Percentiles rank a stretch among this genome's conserved stretches.
phyloP scores from a whole-genome alignment of 306 rosid genomes.

The Biancaea sappan region DNA sequence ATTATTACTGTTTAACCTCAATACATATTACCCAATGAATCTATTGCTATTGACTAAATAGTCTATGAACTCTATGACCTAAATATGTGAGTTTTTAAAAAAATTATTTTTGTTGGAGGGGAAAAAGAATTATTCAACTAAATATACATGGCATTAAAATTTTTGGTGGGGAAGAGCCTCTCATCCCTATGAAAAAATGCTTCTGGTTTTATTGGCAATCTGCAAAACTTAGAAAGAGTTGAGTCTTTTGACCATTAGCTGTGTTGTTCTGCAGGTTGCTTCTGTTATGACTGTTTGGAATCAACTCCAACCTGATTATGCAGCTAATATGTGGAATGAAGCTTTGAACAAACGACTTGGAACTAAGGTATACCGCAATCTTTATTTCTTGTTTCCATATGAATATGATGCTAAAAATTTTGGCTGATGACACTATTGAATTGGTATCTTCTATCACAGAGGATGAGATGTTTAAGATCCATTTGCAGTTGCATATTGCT shows the following conservation, averaged over 20 bases:
- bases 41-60: not conserved
- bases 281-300: slow-evolving; percentile 97
- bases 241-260: slow-evolving; percentile 29
- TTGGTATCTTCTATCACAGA: not conserved
- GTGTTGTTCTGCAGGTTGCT: slow-evolving; percentile 71
- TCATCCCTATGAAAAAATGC: not conserved
- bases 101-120: too few species aligned
- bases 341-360: slow-evolving; percentile 95
- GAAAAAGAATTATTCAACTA: not conserved
- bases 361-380: slow-evolving; percentile 61
- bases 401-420: slow-evolving; percentile 6
- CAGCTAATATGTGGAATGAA: slow-evolving; percentile 96
- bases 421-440: slow-evolving; percentile 23
- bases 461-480: slow-evolving; percentile 33
- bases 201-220: slow-evolving; percentile 5
- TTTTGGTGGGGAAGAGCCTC: not conserved
- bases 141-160: not conserved
- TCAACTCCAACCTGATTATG: slow-evolving; percentile 83
- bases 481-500: not conserved
- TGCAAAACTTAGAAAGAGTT: not conserved
- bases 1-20: not conserved
- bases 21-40: not conserved
- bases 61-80: not conserved
- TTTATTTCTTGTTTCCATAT: not conserved
- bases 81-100: too few species aligned